phyloP scores from a whole-genome alignment of 345 rosid genomes.

The Sonneratia caseolaris region DNA sequence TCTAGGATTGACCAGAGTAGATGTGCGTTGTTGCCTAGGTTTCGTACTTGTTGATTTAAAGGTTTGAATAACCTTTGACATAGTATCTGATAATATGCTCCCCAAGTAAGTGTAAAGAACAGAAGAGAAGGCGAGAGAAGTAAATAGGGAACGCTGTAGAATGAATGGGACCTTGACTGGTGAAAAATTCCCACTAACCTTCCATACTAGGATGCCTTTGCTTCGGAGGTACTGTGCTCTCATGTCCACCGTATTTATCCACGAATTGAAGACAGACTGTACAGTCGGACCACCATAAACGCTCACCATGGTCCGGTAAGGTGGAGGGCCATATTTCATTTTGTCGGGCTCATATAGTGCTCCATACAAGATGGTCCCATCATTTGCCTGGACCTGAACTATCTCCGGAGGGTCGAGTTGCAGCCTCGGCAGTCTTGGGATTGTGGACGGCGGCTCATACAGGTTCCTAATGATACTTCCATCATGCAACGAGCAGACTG shows the following conservation, averaged over 20 bases:
- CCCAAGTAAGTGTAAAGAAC: not conserved
- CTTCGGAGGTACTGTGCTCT: conserved; percentile 81
- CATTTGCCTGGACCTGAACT: conserved; percentile 54
- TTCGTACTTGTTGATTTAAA: too few relatives aligned
- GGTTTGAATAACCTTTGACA: too few relatives aligned
- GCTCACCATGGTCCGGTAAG: conserved; percentile 71
- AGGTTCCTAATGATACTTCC: conserved; percentile 50
- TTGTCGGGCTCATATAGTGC: conserved; percentile 73
- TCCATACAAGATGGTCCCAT: conserved; percentile 59
- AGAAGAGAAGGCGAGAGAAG: not conserved
- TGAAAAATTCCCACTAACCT: conserved; percentile 28
- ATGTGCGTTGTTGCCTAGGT: too few relatives aligned
- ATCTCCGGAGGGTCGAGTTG: conserved; percentile 73
- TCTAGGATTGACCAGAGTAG: not conserved
- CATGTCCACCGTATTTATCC: conserved; percentile 87
- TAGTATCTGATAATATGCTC: too few relatives aligned
- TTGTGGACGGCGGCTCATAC: conserved; percentile 50
- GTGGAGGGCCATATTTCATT: conserved; percentile 75
- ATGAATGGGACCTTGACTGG: not conserved
- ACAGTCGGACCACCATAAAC: conserved; percentile 89
- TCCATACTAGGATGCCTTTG: conserved; percentile 88
- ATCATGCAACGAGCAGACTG: conserved; percentile 53
- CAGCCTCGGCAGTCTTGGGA: conserved; percentile 43
- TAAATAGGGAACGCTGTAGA: not conserved
- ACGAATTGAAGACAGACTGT: conserved; percentile 63